phyloP scores from a whole-genome alignment of 306 rosid genomes.

The Dalbergia oliveri region DNA sequence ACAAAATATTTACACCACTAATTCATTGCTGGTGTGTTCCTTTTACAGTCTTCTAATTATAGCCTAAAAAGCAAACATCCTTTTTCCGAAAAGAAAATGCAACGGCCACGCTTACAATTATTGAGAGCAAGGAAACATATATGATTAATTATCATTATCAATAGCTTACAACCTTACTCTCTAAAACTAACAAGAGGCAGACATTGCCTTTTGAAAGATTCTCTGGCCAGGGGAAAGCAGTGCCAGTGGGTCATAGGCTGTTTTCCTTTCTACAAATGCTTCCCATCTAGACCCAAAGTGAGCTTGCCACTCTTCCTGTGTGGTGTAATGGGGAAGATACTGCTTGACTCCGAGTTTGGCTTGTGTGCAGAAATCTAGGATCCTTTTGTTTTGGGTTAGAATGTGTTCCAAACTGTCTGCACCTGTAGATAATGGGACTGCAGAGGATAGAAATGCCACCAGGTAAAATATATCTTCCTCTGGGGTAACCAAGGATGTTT shows the following conservation, averaged over 20 bases:
- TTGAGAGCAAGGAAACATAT: conserved; percentile 38
- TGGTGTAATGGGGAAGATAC: conserved; percentile 83
- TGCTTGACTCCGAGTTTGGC: conserved; percentile 72
- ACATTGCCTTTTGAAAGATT: conserved; percentile 80
- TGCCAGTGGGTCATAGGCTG: conserved; percentile 83
- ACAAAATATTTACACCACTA: conserved; percentile 36
- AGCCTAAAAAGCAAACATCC: conserved; percentile 34
- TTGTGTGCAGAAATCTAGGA: conserved; percentile 64
- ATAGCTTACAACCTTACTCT: conserved; percentile 30
- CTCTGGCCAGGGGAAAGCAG: conserved; percentile 93
- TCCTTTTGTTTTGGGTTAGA: conserved; percentile 69
- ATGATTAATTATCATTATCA: conserved; percentile 24
- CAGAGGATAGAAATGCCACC: conserved; percentile 85
- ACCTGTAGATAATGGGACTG: conserved; percentile 73
- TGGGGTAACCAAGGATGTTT: conserved; percentile 85
- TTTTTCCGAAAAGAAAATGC: conserved; percentile 27
- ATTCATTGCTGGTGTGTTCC: conserved; percentile 30
- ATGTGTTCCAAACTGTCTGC: conserved; percentile 69
- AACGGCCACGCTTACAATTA: conserved; percentile 35
- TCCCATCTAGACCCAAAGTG: conserved; percentile 88
- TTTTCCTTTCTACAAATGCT: conserved; percentile 67
- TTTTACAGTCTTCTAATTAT: conserved; percentile 25
- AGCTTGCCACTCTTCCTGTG: conserved; percentile 76
- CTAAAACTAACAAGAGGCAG: conserved; percentile 49
- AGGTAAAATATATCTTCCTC: conserved; percentile 86